These are phyloP conservation scores for Aspergillus ochraceus DNA, from an alignment of 2,329 filamentous ascomycete species.

Conservation along the genomic window DNA sequence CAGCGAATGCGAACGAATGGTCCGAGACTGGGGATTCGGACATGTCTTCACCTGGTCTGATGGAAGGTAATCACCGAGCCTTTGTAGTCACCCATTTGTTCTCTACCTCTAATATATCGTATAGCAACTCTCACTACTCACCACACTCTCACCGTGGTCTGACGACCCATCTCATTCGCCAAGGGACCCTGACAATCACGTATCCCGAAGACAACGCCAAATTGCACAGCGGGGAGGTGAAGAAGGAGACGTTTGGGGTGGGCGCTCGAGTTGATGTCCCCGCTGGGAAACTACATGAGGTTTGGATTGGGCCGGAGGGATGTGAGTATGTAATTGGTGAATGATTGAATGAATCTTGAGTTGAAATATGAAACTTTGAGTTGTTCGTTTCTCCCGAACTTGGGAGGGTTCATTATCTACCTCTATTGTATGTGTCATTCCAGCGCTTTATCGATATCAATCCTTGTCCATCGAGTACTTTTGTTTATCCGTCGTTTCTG, in stretches of 20 bases:
- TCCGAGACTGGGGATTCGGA: constrained; percentile 59
- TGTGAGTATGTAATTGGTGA: constrained; percentile 64
- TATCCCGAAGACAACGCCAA: constrained; percentile 53
- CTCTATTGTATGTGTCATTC: neutral
- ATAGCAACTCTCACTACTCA: constrained; percentile 59
- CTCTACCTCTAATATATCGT: constrained; percentile 10
- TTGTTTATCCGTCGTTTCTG: neutral
- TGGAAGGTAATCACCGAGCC: constrained; percentile 47
- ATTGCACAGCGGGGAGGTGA: constrained; percentile 26
- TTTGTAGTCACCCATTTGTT: neutral
- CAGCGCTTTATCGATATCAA: neutral
- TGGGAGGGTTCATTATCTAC: neutral
- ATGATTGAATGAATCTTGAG: constrained; percentile 23
- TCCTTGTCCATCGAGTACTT: neutral
- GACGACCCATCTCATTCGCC: constrained; percentile 61
- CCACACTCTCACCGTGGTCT: constrained; percentile 57
- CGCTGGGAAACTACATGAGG: constrained; percentile 57
- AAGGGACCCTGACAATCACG: constrained; percentile 57
- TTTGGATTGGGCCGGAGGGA: constrained; percentile 60
- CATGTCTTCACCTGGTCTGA: constrained; percentile 65
- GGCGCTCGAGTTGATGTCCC: constrained; percentile 60
- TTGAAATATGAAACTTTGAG: neutral
- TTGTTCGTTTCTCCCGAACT: neutral
- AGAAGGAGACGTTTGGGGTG: constrained; percentile 56
- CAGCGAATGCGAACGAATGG: constrained; percentile 53